Evolutionary conservation across 108 stramenopile species (phyloP), one percentile per base, ranked within the genome.

Genomic region (Pseudonitzschia pungens): DNA sequence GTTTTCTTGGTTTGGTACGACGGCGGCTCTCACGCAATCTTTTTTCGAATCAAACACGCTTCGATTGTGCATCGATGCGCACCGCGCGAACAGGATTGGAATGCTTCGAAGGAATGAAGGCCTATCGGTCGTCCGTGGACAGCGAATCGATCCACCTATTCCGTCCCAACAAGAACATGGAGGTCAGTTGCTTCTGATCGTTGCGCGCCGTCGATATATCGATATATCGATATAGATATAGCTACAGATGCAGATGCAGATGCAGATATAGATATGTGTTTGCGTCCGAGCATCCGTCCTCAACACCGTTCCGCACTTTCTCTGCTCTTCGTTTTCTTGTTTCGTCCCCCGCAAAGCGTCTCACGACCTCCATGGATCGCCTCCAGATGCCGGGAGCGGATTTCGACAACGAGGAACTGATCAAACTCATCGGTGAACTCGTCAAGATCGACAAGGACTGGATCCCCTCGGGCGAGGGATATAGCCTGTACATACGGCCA

Each of bases 101-200:
- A 80, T 95, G 96, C 82, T 98, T 98, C 82, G 97, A 98, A 77
- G 97, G 93, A 77, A 90, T 93, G 89, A 93, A 93, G 63, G 92
- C 92, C 8, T 93, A 93, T 80, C 85, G 77, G 50, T 77, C 86
- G 12, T 20, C 85, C 41, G 60, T n/a, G 18, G 80, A 84, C 55
- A 50, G 68, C 28, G 70, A 77, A 24, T 77, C 69, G 16, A 52
- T 98, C 20, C 82, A 89, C 18, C 76, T 98, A 26, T 97, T 97
- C 76, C 97, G 97, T 27, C 96, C 96, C 12, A 92, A 98, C 51
- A 78, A 81, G 62, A 97, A 97, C 80, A 90, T 97, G 87, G 77
- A 83, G 33, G 60, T 62, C 15, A 33, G 60, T 62, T 29, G n/a
- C n/a, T n/a, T n/a, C n/a, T n/a, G n/a, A n/a, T n/a, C n/a, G n/a